phyloP scores from a whole-genome alignment of 2,329 filamentous ascomycete genomes.

The Graphilbum fragrans region DNA sequence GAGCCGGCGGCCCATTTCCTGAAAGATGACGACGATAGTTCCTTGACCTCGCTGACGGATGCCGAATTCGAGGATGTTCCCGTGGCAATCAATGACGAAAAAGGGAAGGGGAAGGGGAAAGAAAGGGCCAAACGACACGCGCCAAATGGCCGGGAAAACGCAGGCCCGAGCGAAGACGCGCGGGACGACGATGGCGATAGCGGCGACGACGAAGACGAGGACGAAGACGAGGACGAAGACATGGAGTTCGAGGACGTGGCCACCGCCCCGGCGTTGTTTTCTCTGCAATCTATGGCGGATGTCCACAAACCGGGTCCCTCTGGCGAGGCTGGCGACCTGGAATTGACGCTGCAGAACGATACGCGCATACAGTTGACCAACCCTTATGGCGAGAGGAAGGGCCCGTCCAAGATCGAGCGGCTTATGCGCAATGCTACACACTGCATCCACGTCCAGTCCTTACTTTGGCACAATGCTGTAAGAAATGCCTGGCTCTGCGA shows the following conservation, averaged over 20 bases:
- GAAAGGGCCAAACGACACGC: constrained; percentile 10
- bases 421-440: constrained; percentile 69
- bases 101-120: constrained; percentile 22
- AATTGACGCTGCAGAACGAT: constrained; percentile 56
- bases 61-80: constrained; percentile 43
- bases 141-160: too few species aligned
- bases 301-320: constrained; percentile 24
- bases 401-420: constrained; percentile 73
- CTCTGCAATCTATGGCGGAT: constrained; percentile 15
- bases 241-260: constrained; percentile 51
- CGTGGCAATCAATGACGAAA: too few species aligned
- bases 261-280: constrained; percentile 18
- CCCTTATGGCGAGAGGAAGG: constrained; percentile 59
- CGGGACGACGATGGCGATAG: constrained; percentile 11
- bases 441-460: constrained; percentile 73
- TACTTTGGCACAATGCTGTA: constrained; percentile 83
- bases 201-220: constrained; percentile 24
- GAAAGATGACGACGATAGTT: constrained; percentile 26
- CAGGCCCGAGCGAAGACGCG: constrained; percentile 28
- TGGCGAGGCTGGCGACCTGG: constrained; percentile 51
- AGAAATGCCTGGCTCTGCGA: constrained; percentile 81
- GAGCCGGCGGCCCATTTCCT: background rate
- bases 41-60: constrained; percentile 42
- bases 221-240: constrained; percentile 47
- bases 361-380: constrained; percentile 49